These are phyloP conservation scores for Nematocida sp. DNA, from an alignment of 371 early-diverging fungal genomes.

Conservation along the genomic window DNA sequence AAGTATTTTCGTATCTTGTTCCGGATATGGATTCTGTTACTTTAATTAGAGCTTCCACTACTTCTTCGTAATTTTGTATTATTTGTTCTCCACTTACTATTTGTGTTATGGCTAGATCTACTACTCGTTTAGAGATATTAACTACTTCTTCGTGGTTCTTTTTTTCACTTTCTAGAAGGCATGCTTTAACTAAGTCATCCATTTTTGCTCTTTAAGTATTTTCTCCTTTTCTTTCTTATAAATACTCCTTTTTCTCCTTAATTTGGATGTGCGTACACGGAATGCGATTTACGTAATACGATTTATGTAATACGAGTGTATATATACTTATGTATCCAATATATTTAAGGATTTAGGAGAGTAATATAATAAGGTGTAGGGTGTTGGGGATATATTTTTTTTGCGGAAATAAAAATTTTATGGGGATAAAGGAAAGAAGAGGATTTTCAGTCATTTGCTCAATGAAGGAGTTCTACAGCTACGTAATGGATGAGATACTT, in stretches of 20 bases:
- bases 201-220: background rate
- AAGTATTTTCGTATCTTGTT: conserved; percentile 41
- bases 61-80: conserved; percentile 1
- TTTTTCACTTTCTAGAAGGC: background rate
- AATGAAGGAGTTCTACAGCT: conserved; percentile 10
- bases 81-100: background rate
- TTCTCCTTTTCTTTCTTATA: background rate
- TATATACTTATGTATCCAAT: background rate
- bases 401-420: background rate
- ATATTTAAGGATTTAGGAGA: too few species aligned
- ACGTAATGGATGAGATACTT: conserved; percentile 10
- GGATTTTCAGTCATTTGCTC: conserved; percentile 17
- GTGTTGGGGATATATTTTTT: too few species aligned
- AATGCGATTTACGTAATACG: too few species aligned
- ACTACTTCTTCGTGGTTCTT: background rate
- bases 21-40: conserved; percentile 20
- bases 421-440: background rate
- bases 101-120: background rate
- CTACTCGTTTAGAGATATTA: background rate
- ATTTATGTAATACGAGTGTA: too few species aligned
- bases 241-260: too few species aligned
- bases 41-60: conserved; percentile 22
- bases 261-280: too few species aligned
- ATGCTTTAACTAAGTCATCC: background rate
- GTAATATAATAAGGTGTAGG: too few species aligned